Evolutionary conservation across 2,329 filamentous ascomycete genomes (phyloP).

Genomic region (Neofusicoccum laricinum): DNA sequence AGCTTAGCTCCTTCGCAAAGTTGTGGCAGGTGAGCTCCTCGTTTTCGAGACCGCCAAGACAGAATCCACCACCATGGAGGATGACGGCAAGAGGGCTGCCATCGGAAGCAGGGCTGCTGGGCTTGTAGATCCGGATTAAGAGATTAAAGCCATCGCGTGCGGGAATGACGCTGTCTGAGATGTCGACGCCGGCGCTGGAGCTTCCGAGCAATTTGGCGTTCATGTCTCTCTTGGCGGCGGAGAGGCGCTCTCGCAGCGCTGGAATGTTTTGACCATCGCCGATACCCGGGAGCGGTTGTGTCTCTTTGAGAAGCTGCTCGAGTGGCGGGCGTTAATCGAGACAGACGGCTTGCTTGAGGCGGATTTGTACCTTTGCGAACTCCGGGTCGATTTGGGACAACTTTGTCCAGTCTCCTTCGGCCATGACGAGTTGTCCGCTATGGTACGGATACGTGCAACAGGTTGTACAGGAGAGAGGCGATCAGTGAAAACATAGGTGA

Average conservation of each 20-base stretch:
- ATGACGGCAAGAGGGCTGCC: constrained; percentile 22
- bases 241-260: background rate
- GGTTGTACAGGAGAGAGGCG: no score
- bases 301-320: background rate
- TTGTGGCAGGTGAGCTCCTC: constrained; percentile 15
- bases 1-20: background rate
- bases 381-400: constrained; percentile 1
- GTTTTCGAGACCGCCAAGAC: constrained; percentile 23
- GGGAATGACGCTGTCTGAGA: constrained; percentile 23
- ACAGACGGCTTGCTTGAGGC: background rate
- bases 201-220: background rate
- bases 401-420: background rate
- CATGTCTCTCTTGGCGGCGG: background rate
- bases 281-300: background rate
- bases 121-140: constrained; percentile 24
- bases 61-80: constrained; percentile 28
- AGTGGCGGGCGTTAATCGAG: background rate
- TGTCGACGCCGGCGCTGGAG: constrained; percentile 16
- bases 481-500: background rate
- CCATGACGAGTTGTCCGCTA: background rate
- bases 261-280: background rate
- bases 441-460: background rate
- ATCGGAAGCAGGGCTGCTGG: background rate
- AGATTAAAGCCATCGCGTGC: constrained; percentile 24
- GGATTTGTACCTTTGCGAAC: background rate